These are phyloP conservation scores for Aspergillus ellipticus DNA, from an alignment of 495 filamentous ascomycete species.

Conservation along the genomic window DNA sequence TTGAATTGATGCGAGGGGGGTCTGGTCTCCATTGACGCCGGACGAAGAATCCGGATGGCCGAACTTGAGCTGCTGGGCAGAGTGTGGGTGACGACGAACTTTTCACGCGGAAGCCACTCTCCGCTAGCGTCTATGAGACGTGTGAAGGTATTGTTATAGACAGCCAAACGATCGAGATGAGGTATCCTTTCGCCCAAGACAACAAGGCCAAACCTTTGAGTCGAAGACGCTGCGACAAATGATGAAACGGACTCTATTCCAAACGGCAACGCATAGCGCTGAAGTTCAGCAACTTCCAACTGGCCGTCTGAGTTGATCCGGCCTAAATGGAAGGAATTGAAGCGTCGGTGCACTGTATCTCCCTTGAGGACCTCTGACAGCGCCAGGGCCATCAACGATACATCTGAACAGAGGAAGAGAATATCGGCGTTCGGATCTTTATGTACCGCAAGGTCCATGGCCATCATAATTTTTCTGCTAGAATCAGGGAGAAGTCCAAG, in stretches of 20 bases:
- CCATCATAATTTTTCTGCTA: background rate
- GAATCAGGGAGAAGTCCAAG: background rate
- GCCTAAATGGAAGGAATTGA: background rate
- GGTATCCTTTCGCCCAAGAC: background rate
- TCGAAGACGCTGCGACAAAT: background rate
- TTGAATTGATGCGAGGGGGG: too few relatives aligned
- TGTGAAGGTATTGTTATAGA: background rate
- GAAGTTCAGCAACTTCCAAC: background rate
- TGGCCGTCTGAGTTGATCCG: background rate
- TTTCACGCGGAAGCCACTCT: too few relatives aligned
- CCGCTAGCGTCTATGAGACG: too few relatives aligned
- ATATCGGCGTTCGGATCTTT: background rate
- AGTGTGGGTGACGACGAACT: too few relatives aligned
- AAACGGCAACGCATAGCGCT: background rate
- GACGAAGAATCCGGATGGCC: too few relatives aligned
- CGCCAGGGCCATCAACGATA: background rate
- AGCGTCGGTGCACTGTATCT: background rate
- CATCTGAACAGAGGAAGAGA: background rate
- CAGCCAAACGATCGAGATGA: background rate
- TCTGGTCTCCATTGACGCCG: too few relatives aligned
- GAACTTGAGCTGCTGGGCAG: too few relatives aligned
- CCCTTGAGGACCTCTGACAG: background rate
- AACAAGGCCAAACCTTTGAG: background rate
- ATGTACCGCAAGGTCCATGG: background rate
- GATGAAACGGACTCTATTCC: background rate